Evolutionary conservation across 495 filamentous ascomycete species (phyloP).

Genomic region (Penicillium salamii): DNA sequence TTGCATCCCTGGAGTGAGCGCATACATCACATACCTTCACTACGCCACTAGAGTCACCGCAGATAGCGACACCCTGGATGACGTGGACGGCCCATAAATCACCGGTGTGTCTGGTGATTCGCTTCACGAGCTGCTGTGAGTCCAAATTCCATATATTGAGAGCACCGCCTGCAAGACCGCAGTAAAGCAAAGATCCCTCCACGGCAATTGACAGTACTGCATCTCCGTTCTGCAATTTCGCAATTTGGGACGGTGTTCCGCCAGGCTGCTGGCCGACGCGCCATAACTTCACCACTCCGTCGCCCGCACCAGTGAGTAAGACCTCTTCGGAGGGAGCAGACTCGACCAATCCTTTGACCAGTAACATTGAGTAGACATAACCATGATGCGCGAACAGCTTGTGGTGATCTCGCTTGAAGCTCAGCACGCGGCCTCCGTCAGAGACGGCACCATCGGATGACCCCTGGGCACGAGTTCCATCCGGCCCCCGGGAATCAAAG

Average conservation of each 20-base stretch:
- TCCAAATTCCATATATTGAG: slow-evolving; percentile 97
- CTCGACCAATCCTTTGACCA: slow-evolving; percentile 64
- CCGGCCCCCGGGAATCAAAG: slow-evolving; percentile 86
- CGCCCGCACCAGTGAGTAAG: slow-evolving; percentile 86
- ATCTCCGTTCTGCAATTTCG: slow-evolving; percentile 75
- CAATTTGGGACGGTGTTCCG: slow-evolving; percentile 51
- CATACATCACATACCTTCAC: slow-evolving; percentile 75
- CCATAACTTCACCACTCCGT: slow-evolving; percentile 93
- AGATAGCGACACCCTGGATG: slow-evolving; percentile 79
- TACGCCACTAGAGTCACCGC: slow-evolving; percentile 73
- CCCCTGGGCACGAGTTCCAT: slow-evolving; percentile 72
- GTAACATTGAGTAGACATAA: slow-evolving; percentile 91
- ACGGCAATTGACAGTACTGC: slow-evolving; percentile 79
- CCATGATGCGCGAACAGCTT: slow-evolving; percentile 89
- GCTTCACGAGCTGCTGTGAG: slow-evolving; percentile 83
- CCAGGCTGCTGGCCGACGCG: slow-evolving; percentile 53
- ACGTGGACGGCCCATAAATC: slow-evolving; percentile 86
- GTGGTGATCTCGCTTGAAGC: slow-evolving; percentile 80
- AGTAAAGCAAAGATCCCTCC: slow-evolving; percentile 87
- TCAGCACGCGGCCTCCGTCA: slow-evolving; percentile 63
- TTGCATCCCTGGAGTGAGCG: too few species aligned
- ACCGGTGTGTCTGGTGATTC: slow-evolving; percentile 72
- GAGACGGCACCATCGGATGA: slow-evolving; percentile 39
- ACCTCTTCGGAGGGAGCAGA: slow-evolving; percentile 70
- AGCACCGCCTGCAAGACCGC: slow-evolving; percentile 82